These are phyloP conservation scores for Aspergillus sclerotiicarbonarius DNA, from an alignment of 495 filamentous ascomycete genomes.

Conservation along the genomic window DNA sequence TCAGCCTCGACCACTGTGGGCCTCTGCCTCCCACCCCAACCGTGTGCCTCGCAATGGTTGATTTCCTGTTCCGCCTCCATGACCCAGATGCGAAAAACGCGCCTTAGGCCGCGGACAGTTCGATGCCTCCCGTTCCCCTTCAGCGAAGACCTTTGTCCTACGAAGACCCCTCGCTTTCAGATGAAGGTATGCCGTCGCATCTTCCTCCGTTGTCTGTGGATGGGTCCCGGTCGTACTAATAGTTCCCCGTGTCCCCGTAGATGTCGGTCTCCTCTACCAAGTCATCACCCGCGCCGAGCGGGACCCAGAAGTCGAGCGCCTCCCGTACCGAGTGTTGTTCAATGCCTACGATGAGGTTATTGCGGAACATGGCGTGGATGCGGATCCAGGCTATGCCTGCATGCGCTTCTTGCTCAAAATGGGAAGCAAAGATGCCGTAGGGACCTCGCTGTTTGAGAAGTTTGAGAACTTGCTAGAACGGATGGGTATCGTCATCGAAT, in stretches of 20 bases:
- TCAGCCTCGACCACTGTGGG: slow-evolving; percentile 18
- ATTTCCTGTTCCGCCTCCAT: slow-evolving; percentile 47
- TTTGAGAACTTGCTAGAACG: slow-evolving; percentile 63
- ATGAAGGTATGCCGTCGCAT: slow-evolving; percentile 54
- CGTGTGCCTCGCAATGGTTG: slow-evolving; percentile 41
- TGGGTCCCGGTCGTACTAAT: neutral
- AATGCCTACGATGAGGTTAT: slow-evolving; percentile 73
- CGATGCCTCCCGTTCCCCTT: slow-evolving; percentile 58
- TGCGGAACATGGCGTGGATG: slow-evolving; percentile 61
- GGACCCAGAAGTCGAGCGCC: slow-evolving; percentile 58
- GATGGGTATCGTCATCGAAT: slow-evolving; percentile 66
- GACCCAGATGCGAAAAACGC: slow-evolving; percentile 51
- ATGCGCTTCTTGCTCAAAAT: slow-evolving; percentile 79
- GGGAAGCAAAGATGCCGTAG: slow-evolving; percentile 53
- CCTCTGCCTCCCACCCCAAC: slow-evolving; percentile 11
- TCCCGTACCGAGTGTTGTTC: slow-evolving; percentile 78
- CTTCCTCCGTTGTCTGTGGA: no score
- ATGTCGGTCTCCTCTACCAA: slow-evolving; percentile 74
- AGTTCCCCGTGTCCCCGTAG: slow-evolving; percentile 38
- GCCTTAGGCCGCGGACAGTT: slow-evolving; percentile 52
- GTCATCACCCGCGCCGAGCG: slow-evolving; percentile 71
- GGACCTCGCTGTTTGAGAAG: slow-evolving; percentile 57
- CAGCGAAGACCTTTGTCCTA: slow-evolving; percentile 49
- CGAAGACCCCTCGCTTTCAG: slow-evolving; percentile 53
- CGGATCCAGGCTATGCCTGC: slow-evolving; percentile 70